A percentile compares a stretch with the other conserved stretches of the same genome.
These are phyloP conservation scores for Fusarium coicis DNA, from an alignment of 2,329 filamentous ascomycete genomes.

Conservation along the genomic window DNA sequence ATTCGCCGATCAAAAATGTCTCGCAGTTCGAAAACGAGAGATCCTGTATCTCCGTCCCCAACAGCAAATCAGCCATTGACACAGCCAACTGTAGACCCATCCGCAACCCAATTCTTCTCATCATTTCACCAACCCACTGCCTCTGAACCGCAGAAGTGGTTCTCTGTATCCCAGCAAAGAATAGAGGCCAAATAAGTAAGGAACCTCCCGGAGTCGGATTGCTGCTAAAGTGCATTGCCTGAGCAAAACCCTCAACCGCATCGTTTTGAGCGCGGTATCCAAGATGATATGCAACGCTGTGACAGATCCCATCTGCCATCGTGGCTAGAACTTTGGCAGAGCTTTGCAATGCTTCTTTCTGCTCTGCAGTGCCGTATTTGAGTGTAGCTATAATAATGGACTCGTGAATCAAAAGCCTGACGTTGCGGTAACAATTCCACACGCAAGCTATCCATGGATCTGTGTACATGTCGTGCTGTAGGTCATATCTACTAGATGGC, in stretches of 20 bases:
- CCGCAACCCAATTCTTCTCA: constrained; percentile 22
- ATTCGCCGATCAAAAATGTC: constrained; percentile 29
- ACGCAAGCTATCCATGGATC: constrained; percentile 34
- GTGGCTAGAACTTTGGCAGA: constrained; percentile 6
- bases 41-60: constrained; percentile 17
- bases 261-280: constrained; percentile 2
- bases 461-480: constrained; percentile 26
- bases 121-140: constrained; percentile 23
- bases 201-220: constrained; percentile 21
- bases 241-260: rapidly evolving
- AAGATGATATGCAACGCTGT: constrained; percentile 34
- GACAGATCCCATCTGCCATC: constrained; percentile 33
- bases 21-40: constrained; percentile 33
- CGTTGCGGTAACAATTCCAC: constrained; percentile 38
- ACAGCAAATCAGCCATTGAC: constrained; percentile 30
- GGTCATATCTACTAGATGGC: constrained; percentile 6
- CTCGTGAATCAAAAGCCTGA: constrained; percentile 33
- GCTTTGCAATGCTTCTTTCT: constrained; percentile 7
- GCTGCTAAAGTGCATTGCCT: not conserved
- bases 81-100: constrained; percentile 36
- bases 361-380: constrained; percentile 9
- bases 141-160: constrained; percentile 22
- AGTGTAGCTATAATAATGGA: constrained; percentile 27
- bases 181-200: constrained; percentile 34
- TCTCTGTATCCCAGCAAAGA: constrained; percentile 28